Conservation (phyloP, 2,329 filamentous ascomycete genomes). For the Amphichorda felina region DNA sequence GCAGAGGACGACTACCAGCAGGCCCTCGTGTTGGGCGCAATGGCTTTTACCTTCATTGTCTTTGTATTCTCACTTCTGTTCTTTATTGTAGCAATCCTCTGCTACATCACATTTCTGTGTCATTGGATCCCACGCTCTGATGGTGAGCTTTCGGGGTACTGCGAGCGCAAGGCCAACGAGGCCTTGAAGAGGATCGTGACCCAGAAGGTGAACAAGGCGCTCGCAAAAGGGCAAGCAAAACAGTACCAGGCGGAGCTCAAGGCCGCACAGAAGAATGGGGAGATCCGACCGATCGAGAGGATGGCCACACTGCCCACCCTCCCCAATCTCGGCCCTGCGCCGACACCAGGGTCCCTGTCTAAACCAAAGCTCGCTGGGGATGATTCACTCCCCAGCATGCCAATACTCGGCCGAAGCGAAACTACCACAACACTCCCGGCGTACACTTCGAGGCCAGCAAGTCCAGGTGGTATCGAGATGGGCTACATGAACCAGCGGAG, state of each 20-base stretch:
- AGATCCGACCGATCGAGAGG: conserved; percentile 34
- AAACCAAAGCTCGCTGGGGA: conserved; percentile 15
- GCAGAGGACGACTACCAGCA: conserved; percentile 65
- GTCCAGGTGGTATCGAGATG: conserved; percentile 40
- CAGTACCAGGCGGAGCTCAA: conserved; percentile 37
- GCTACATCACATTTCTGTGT: conserved; percentile 85
- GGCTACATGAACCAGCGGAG: conserved; percentile 39
- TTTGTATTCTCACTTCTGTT: conserved; percentile 76
- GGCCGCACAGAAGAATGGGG: conserved; percentile 40
- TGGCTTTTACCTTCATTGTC: conserved; percentile 83
- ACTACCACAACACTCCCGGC: conserved; percentile 49
- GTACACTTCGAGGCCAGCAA: conserved; percentile 49
- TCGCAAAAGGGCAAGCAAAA: conserved; percentile 64
- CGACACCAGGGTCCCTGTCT: neutral
- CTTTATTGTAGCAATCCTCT: conserved; percentile 60
- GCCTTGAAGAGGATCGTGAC: conserved; percentile 76
- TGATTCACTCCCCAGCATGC: conserved; percentile 45
- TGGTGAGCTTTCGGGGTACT: conserved; percentile 73
- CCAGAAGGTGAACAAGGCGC: conserved; percentile 76
- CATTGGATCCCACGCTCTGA: conserved; percentile 79
- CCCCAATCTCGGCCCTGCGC: conserved; percentile 14
- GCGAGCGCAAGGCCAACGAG: conserved; percentile 81
- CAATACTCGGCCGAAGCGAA: conserved; percentile 45
- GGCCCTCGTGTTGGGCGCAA: conserved; percentile 73
- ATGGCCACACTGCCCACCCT: conserved; percentile 59